Percentiles rank a stretch among this genome's conserved stretches.
Conservation (phyloP, 2,329 filamentous ascomycete genomes). For the Fusarium avenaceum region DNA sequence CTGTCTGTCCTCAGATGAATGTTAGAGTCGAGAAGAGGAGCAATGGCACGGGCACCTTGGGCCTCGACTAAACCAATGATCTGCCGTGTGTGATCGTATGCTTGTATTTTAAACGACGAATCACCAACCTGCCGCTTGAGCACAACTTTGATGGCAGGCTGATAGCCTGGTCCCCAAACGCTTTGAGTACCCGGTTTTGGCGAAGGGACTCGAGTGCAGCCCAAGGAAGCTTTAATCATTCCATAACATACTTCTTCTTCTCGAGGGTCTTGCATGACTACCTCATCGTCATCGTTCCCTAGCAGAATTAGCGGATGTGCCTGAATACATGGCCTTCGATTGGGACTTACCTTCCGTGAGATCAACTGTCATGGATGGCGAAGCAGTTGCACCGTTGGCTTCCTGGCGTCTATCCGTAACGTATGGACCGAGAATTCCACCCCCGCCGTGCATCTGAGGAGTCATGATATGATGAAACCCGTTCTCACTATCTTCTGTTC, state of each 20-base stretch:
- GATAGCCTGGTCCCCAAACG: constrained; percentile 70
- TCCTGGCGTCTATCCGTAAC: constrained; percentile 71
- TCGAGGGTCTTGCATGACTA: constrained; percentile 69
- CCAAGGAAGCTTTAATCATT: constrained; percentile 77
- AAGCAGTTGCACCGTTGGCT: constrained; percentile 48
- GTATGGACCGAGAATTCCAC: constrained; percentile 74
- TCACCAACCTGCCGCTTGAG: constrained; percentile 72
- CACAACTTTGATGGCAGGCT: constrained; percentile 81
- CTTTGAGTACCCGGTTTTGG: constrained; percentile 73
- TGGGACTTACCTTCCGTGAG: constrained; percentile 64
- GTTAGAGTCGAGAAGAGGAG: constrained; percentile 78
- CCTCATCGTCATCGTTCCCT: constrained; percentile 66
- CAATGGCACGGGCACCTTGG: constrained; percentile 75
- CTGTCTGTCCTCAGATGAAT: constrained; percentile 77
- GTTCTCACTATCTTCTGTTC: constrained; percentile 61
- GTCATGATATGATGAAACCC: constrained; percentile 56
- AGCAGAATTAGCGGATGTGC: constrained; percentile 14
- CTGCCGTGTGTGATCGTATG: constrained; percentile 77
- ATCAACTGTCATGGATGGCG: constrained; percentile 65
- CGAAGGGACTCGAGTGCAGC: constrained; percentile 76
- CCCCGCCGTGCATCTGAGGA: constrained; percentile 57
- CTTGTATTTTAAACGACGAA: constrained; percentile 72
- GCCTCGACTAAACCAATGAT: constrained; percentile 83
- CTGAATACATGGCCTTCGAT: constrained; percentile 25
- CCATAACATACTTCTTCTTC: constrained; percentile 86